These are phyloP conservation scores for Tetrapisispora nanseiensis DNA, from an alignment of 805 yeast species.

Conservation along the genomic window DNA sequence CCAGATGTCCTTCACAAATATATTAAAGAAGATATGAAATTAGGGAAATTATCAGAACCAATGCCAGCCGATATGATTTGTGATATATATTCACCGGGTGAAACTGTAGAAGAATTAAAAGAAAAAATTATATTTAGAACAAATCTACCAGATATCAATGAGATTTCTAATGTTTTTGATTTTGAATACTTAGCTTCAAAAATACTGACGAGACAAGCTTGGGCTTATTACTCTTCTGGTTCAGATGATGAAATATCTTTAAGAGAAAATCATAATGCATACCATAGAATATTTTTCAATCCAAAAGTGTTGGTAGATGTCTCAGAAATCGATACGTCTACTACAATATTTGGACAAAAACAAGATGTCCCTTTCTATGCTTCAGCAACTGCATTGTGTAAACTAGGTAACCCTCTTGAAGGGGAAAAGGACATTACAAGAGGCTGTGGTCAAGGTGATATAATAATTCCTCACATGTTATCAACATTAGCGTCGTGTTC, in stretches of 20 bases:
- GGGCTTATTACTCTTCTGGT: constrained; percentile 91
- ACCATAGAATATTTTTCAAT: constrained; percentile 77
- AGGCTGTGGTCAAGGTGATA: constrained; percentile 63
- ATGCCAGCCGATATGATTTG: constrained; percentile 25
- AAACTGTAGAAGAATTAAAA: constrained; percentile 24
- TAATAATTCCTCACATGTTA: constrained; percentile 68
- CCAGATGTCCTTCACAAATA: constrained; percentile 67
- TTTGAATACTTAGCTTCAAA: constrained; percentile 80
- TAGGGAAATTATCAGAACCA: constrained; percentile 43
- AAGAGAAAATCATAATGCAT: constrained; percentile 86
- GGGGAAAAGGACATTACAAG: constrained; percentile 83
- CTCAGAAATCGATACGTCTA: constrained; percentile 53
- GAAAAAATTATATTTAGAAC: constrained; percentile 25
- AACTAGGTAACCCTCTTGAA: constrained; percentile 74
- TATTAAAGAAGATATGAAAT: constrained; percentile 47
- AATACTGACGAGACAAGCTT: constrained; percentile 66
- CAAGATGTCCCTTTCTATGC: constrained; percentile 75
- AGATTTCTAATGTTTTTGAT: constrained; percentile 70
- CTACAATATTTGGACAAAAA: constrained; percentile 65
- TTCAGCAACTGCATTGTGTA: constrained; percentile 87
- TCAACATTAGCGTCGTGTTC: constrained; percentile 87
- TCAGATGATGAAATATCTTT: constrained; percentile 87
- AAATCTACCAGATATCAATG: constrained; percentile 57
- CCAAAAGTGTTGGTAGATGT: constrained; percentile 82
- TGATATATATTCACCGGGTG: constrained; percentile 28